A percentile compares a stretch with the other conserved stretches of the same genome.
These are phyloP conservation scores for Dalbergia cochinchinensis DNA, from an alignment of 306 rosid genomes.

Conservation along the genomic window DNA sequence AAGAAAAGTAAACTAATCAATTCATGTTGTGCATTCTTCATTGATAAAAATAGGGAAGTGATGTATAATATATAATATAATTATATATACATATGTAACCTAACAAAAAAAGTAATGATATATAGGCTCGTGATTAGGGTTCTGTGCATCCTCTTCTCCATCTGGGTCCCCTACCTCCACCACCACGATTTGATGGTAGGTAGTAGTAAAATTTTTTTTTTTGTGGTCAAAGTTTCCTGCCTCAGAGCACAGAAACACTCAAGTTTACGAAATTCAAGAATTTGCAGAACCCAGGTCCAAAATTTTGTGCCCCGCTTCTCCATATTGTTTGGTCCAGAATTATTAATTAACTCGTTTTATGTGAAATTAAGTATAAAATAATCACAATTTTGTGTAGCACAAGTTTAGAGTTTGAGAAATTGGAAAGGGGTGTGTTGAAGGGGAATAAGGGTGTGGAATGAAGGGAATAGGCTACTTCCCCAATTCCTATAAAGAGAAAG, in stretches of 20 bases:
- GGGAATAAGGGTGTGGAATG: background rate
- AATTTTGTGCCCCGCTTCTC: background rate
- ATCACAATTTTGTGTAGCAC: background rate
- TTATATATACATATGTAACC: background rate
- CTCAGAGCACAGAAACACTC: conserved; percentile 48
- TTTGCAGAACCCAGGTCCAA: conserved; percentile 31
- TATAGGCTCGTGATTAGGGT: conserved; percentile 64
- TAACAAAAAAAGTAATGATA: background rate
- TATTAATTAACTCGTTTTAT: background rate
- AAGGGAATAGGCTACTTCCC: background rate
- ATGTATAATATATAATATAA: background rate
- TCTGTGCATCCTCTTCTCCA: conserved; percentile 46
- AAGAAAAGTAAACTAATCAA: background rate
- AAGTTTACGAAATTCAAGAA: conserved; percentile 52
- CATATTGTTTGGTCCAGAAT: background rate
- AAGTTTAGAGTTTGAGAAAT: background rate
- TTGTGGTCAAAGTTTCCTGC: conserved; percentile 53
- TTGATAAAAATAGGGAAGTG: background rate
- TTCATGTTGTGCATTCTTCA: background rate
- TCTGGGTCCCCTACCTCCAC: conserved; percentile 42
- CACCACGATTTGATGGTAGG: conserved; percentile 25
- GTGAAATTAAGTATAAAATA: background rate
- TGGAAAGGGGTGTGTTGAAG: background rate
- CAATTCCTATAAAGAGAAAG: conserved; percentile 12
- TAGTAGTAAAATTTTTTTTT: conserved; percentile 16